These are phyloP conservation scores for Diaporthe humulicola DNA, from an alignment of 2,329 filamentous ascomycete genomes.

Conservation along the genomic window DNA sequence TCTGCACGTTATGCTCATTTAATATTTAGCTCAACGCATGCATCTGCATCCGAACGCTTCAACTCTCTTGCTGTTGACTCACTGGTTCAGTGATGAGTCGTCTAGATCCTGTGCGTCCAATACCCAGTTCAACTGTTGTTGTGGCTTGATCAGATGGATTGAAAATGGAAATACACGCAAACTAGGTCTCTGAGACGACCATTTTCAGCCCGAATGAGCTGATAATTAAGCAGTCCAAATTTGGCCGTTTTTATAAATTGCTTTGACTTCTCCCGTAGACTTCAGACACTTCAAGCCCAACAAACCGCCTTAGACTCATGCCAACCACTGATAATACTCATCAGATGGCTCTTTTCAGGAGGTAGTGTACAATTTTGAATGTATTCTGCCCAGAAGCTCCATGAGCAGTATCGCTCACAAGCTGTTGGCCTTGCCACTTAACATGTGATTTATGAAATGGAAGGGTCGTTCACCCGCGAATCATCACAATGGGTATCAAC, in stretches of 20 bases:
- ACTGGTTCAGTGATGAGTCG: background rate
- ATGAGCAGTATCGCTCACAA: background rate
- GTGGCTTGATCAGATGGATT: background rate
- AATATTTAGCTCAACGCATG: background rate
- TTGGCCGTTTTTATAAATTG: background rate
- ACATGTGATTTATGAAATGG: background rate
- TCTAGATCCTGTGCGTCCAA: background rate
- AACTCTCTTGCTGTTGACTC: background rate
- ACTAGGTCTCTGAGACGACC: background rate
- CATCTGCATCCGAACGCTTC: background rate
- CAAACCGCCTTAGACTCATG: background rate
- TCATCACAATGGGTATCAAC: background rate
- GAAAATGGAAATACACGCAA: no score
- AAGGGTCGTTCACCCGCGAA: background rate
- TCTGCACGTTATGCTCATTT: background rate
- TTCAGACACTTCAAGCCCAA: rapidly evolving
- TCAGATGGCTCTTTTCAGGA: background rate
- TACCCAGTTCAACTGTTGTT: no score
- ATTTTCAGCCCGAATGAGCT: background rate
- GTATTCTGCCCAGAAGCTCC: background rate
- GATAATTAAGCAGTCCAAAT: no score
- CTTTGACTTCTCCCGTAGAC: no score
- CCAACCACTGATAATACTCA: background rate
- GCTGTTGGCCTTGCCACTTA: background rate
- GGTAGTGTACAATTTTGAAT: background rate